phyloP scores from a whole-genome alignment of 371 early-diverging fungal species.

The Funneliformis caledonium region DNA sequence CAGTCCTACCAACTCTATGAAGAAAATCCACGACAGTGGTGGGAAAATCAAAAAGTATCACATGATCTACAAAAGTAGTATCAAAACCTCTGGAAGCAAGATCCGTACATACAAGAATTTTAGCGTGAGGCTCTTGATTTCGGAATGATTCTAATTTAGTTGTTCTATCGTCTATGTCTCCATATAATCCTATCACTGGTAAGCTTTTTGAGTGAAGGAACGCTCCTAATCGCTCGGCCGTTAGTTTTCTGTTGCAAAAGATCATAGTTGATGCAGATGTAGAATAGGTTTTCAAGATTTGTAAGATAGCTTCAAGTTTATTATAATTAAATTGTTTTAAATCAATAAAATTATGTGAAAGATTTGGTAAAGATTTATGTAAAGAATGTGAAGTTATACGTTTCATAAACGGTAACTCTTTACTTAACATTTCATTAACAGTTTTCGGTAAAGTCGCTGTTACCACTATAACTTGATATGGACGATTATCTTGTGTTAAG shows the following conservation, averaged over 20 bases:
- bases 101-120: conserved; percentile 90
- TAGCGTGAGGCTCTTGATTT: conserved; percentile 42
- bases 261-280: conserved; percentile 64
- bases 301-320: conserved; percentile 67
- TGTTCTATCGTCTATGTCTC: conserved; percentile 51
- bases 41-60: conserved; percentile 95
- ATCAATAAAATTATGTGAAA: conserved; percentile 80
- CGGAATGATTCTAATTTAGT: conserved; percentile 40
- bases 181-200: conserved; percentile 61
- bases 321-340: conserved; percentile 65
- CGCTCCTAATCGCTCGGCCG: conserved; percentile 64
- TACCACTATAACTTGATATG: conserved; percentile 57
- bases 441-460: conserved; percentile 89
- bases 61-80: conserved; percentile 88
- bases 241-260: conserved; percentile 84
- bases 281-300: conserved; percentile 56
- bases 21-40: conserved; percentile 90
- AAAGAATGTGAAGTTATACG: conserved; percentile 83
- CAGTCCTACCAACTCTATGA: conserved; percentile 97
- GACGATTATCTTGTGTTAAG: conserved; percentile 35
- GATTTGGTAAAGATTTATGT: conserved; percentile 77
- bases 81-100: conserved; percentile 95
- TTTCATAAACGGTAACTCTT: conserved; percentile 58
- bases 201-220: conserved; percentile 66
- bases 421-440: conserved; percentile 66